These are phyloP conservation scores for Aureobasidium leucospermi DNA, from an alignment of 2,329 filamentous ascomycete species.

Conservation along the genomic window DNA sequence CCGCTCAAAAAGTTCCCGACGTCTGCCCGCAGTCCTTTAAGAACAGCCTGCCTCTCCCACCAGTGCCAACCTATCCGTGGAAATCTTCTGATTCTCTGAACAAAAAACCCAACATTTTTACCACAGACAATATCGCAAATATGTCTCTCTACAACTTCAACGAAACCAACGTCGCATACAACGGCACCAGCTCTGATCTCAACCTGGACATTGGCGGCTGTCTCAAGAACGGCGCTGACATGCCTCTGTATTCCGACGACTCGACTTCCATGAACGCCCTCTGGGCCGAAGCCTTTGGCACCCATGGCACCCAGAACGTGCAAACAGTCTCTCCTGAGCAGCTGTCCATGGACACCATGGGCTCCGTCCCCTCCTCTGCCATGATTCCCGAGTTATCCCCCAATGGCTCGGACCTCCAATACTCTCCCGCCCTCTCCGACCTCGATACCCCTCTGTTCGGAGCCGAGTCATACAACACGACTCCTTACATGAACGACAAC, in stretches of 20 bases:
- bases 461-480: background rate
- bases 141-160: background rate
- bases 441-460: conserved; percentile 61
- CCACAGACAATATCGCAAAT: background rate
- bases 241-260: conserved; percentile 13
- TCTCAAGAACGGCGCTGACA: conserved; percentile 23
- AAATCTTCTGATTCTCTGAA: background rate
- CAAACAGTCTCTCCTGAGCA: conserved; percentile 77
- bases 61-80: background rate
- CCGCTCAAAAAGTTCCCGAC: too few species aligned
- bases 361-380: conserved; percentile 73
- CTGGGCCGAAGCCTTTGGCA: conserved; percentile 18
- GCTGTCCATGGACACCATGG: conserved; percentile 61
- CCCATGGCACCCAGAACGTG: background rate
- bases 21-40: too few species aligned
- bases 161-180: conserved; percentile 33
- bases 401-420: conserved; percentile 63
- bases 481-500: background rate
- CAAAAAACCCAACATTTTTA: background rate
- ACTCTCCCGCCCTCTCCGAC: conserved; percentile 40
- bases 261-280: too few species aligned
- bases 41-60: background rate
- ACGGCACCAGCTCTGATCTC: conserved; percentile 40
- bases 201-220: conserved; percentile 23
- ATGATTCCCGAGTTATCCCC: conserved; percentile 80